Percentiles rank a stretch among this genome's conserved stretches.
Evolutionary conservation across 2,329 filamentous ascomycete species (phyloP).

Genomic region (Neonectria hederae): DNA sequence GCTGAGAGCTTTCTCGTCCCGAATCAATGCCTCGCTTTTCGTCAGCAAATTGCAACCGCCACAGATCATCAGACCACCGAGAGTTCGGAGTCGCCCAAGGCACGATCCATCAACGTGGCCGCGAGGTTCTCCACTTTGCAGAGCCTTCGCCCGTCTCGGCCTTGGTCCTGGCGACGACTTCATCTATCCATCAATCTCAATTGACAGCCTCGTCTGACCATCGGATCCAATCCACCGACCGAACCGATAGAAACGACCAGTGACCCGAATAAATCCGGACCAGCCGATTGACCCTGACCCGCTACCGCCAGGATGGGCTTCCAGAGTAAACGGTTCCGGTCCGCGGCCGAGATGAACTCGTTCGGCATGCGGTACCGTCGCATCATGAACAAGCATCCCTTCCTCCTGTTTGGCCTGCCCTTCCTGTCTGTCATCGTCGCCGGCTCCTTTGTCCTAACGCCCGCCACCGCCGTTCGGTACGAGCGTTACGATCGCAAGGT

Average conservation of each 20-base stretch:
- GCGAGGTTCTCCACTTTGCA: neutral
- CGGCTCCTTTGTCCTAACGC: constrained; percentile 93
- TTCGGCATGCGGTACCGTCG: constrained; percentile 82
- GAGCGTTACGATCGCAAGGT: constrained; percentile 93
- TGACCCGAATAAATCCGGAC: neutral
- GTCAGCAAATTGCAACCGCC: constrained; percentile 6
- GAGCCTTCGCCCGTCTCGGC: neutral
- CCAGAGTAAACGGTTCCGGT: constrained; percentile 75
- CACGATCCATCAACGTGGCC: neutral
- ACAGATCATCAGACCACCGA: constrained; percentile 16
- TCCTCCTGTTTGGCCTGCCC: constrained; percentile 91
- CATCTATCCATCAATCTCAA: constrained; percentile 15
- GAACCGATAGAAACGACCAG: neutral
- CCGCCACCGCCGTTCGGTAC: constrained; percentile 91
- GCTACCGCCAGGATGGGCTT: constrained; percentile 59
- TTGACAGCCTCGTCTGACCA: neutral
- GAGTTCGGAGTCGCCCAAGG: neutral
- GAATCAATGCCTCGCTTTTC: constrained; percentile 6
- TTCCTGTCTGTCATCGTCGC: constrained; percentile 91
- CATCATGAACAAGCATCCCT: constrained; percentile 80
- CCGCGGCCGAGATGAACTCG: constrained; percentile 71
- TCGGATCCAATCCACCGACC: neutral
- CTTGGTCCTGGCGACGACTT: constrained; percentile 11
- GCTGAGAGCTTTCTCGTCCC: neutral
- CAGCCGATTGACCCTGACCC: neutral